A percentile compares a stretch with the other conserved stretches of the same genome.
These are phyloP conservation scores for Mycena latifolia DNA, from an alignment of 768 basidiomycete genomes.

Conservation along the genomic window DNA sequence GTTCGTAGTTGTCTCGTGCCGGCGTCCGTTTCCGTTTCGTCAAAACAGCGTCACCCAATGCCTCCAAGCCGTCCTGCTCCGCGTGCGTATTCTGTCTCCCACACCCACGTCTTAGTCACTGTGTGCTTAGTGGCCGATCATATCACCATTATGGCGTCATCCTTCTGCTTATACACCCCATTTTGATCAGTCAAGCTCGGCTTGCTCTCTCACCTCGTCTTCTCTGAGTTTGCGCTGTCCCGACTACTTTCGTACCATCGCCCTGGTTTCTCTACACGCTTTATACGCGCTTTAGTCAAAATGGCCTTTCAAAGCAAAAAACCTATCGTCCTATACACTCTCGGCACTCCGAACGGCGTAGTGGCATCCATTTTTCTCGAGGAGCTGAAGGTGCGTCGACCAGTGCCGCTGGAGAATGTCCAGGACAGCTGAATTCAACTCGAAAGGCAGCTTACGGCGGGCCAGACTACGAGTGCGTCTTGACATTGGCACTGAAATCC, in stretches of 20 bases:
- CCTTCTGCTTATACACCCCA: slow-evolving; percentile 6
- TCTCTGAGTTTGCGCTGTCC: neutral
- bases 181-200: slow-evolving; percentile 7
- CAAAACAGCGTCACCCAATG: too few relatives aligned
- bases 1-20: too few relatives aligned
- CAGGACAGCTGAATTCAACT: slow-evolving; percentile 3
- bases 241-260: neutral
- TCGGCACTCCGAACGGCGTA: slow-evolving; percentile 22
- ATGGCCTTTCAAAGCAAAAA: slow-evolving; percentile 24
- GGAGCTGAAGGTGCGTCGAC: neutral
- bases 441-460: slow-evolving; percentile 22
- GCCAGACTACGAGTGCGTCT: neutral
- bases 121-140: too few relatives aligned
- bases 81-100: too few relatives aligned
- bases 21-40: too few relatives aligned
- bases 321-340: slow-evolving; percentile 22
- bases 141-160: slow-evolving; percentile 21
- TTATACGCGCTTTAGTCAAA: slow-evolving; percentile 11
- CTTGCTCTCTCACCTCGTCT: neutral
- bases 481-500: slow-evolving; percentile 6
- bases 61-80: too few relatives aligned
- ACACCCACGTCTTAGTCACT: too few relatives aligned
- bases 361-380: slow-evolving; percentile 21
- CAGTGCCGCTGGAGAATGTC: slow-evolving; percentile 2
- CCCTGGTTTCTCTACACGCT: slow-evolving; percentile 9